These are phyloP conservation scores for Beauveria brongniartii DNA, from an alignment of 2,329 filamentous ascomycete species.

Conservation along the genomic window DNA sequence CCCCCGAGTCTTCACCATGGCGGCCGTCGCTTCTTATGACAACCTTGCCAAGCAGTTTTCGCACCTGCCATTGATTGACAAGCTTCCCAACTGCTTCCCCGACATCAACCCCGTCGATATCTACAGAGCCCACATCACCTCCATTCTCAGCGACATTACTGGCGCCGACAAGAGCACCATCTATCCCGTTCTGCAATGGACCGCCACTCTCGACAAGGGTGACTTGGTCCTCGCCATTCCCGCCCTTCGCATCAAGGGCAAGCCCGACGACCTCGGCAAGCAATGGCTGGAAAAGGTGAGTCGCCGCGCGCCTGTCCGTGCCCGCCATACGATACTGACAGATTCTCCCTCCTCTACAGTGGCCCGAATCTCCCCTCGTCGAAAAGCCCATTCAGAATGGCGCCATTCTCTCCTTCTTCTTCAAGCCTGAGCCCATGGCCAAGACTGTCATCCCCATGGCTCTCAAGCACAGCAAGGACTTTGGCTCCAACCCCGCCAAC, in stretches of 20 bases:
- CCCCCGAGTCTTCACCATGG: conserved; percentile 7
- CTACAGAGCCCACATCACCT: conserved; percentile 24
- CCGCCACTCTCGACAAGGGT: conserved; percentile 70
- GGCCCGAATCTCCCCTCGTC: conserved; percentile 66
- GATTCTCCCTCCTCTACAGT: conserved; percentile 33
- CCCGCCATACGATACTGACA: not conserved
- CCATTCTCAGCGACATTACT: conserved; percentile 20
- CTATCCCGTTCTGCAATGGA: conserved; percentile 72
- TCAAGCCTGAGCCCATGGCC: conserved; percentile 60
- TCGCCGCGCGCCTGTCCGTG: conserved; percentile 1
- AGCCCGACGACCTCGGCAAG: conserved; percentile 52
- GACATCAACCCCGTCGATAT: conserved; percentile 13
- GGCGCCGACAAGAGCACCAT: conserved; percentile 38
- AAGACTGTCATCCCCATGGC: conserved; percentile 62
- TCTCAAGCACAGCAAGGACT: conserved; percentile 50
- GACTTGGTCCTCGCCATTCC: conserved; percentile 73
- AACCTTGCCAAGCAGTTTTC: conserved; percentile 10
- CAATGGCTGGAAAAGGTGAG: conserved; percentile 55
- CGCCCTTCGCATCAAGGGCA: conserved; percentile 70
- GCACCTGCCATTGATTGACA: conserved; percentile 11
- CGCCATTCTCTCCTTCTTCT: conserved; percentile 71
- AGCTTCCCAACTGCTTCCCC: conserved; percentile 12
- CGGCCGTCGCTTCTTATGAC: conserved; percentile 9
- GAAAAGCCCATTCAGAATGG: conserved; percentile 60
- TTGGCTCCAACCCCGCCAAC: conserved; percentile 52